Evolutionary conservation across 2,329 filamentous ascomycete species (phyloP).

Genomic region (Drechslerella coelobrocha): DNA sequence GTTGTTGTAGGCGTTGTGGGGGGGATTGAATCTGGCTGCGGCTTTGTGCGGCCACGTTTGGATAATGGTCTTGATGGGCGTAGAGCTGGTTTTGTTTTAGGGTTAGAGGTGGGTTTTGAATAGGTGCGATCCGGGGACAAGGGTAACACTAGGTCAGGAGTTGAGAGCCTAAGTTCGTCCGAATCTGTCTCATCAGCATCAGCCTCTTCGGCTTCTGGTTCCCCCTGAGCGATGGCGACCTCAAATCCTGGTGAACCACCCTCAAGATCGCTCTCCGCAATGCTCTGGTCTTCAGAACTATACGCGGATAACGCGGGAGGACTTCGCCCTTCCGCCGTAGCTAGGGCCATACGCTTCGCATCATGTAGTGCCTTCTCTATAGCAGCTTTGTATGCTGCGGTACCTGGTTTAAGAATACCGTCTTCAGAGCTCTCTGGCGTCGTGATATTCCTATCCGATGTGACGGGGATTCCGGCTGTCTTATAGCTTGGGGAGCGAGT

Average conservation of each 20-base stretch:
- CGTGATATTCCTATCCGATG: background rate
- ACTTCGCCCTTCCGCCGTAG: conserved; percentile 38
- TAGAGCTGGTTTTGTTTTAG: conserved; percentile 13
- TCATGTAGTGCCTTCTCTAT: conserved; percentile 31
- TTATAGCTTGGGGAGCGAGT: background rate
- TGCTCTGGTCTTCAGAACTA: conserved; percentile 36
- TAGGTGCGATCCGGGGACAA: background rate
- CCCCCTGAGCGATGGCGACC: conserved; percentile 7
- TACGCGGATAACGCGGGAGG: conserved; percentile 36
- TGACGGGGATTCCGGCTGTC: background rate
- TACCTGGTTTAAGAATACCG: background rate
- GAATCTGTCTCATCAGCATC: background rate
- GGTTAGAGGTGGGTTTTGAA: background rate
- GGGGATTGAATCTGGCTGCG: no score
- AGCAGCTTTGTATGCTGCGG: conserved; percentile 17
- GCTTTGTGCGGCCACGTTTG: conserved; percentile 34
- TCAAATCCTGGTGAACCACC: conserved; percentile 5
- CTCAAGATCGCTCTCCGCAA: conserved; percentile 18
- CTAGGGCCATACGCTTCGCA: conserved; percentile 44
- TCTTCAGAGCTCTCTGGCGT: background rate
- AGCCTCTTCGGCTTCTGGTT: background rate
- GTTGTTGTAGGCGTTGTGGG: conserved; percentile 13
- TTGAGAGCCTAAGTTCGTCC: no score
- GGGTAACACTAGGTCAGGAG: background rate
- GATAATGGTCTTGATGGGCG: conserved; percentile 28